These are phyloP conservation scores for Nematodospora anomalae DNA, from an alignment of 1,139 yeast genomes.

Conservation along the genomic window DNA sequence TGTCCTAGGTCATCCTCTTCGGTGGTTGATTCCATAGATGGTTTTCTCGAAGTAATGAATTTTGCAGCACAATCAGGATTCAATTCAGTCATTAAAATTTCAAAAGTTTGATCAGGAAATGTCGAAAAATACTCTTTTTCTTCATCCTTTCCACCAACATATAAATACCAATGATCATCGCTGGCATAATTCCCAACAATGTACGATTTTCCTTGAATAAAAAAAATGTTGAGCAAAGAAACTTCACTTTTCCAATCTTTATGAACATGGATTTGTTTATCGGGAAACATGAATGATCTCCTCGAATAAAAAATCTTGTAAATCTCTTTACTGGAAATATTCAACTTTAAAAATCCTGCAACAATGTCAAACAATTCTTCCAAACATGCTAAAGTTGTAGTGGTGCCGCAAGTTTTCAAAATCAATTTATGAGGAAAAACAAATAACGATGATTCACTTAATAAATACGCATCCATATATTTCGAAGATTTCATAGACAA, in stretches of 20 bases:
- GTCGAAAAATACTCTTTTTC: slow-evolving; percentile 2
- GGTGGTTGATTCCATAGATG: slow-evolving; percentile 45
- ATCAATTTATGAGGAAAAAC: slow-evolving; percentile 84
- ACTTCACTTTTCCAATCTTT: slow-evolving; percentile 85
- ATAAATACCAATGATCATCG: slow-evolving; percentile 89
- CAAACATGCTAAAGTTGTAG: slow-evolving; percentile 82
- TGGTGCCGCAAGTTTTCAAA: slow-evolving; percentile 94
- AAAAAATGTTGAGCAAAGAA: slow-evolving; percentile 60
- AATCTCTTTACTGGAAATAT: slow-evolving; percentile 39
- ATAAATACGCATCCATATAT: slow-evolving; percentile 76
- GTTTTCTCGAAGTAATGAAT: slow-evolving; percentile 60
- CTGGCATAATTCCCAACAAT: slow-evolving; percentile 74
- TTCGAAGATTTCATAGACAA: slow-evolving; percentile 72
- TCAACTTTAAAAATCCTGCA: slow-evolving; percentile 12
- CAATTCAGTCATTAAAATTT: slow-evolving; percentile 87
- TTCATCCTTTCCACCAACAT: slow-evolving; percentile 52
- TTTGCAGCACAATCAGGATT: slow-evolving; percentile 57
- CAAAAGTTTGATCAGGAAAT: slow-evolving; percentile 88
- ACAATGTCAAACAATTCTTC: slow-evolving; percentile 61
- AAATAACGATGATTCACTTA: slow-evolving; percentile 88
- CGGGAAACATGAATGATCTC: slow-evolving; percentile 91
- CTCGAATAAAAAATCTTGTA: slow-evolving; percentile 84
- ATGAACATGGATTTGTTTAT: slow-evolving; percentile 78
- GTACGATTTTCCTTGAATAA: slow-evolving; percentile 66
- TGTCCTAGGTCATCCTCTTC: slow-evolving; percentile 76